Evolutionary conservation across 345 rosid species (phyloP).

Genomic region (Euclidium syriacum): DNA sequence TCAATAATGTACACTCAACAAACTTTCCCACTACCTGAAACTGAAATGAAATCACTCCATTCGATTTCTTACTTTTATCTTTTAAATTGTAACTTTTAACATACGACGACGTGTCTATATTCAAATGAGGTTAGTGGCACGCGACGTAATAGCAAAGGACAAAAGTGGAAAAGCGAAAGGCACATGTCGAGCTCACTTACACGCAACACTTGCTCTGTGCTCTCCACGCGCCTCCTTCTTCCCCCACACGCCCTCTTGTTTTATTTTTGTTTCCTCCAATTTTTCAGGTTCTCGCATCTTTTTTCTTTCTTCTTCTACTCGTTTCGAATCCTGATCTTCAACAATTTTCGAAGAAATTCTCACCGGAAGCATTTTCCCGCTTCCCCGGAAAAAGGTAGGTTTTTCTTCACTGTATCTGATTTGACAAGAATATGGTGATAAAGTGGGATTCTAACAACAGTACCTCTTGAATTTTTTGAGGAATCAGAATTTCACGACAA

Average conservation of each 20-base stretch:
- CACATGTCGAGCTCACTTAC: conserved; percentile 37
- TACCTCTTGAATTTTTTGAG: background rate
- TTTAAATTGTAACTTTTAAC: background rate
- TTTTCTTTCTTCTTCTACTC: background rate
- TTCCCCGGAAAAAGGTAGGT: background rate
- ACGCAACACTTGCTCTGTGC: conserved; percentile 31
- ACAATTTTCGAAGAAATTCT: background rate
- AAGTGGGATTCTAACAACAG: background rate
- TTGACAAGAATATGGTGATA: background rate
- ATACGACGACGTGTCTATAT: conserved; percentile 25
- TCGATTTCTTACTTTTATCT: background rate
- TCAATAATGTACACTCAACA: too few relatives aligned
- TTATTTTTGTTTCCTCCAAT: background rate
- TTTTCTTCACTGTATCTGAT: conserved; percentile 14
- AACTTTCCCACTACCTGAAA: background rate
- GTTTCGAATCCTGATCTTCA: background rate
- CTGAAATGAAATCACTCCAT: background rate
- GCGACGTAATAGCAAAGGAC: conserved; percentile 8
- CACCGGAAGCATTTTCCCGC: background rate
- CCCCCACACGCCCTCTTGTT: conserved; percentile 26
- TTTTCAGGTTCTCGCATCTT: background rate
- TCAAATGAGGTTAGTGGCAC: conserved; percentile 9
- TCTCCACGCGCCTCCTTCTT: conserved; percentile 49
- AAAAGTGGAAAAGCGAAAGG: conserved; percentile 17
- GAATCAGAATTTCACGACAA: background rate